These are phyloP conservation scores for Hypoxylon fragiforme DNA, from an alignment of 495 filamentous ascomycete species.

Conservation along the genomic window DNA sequence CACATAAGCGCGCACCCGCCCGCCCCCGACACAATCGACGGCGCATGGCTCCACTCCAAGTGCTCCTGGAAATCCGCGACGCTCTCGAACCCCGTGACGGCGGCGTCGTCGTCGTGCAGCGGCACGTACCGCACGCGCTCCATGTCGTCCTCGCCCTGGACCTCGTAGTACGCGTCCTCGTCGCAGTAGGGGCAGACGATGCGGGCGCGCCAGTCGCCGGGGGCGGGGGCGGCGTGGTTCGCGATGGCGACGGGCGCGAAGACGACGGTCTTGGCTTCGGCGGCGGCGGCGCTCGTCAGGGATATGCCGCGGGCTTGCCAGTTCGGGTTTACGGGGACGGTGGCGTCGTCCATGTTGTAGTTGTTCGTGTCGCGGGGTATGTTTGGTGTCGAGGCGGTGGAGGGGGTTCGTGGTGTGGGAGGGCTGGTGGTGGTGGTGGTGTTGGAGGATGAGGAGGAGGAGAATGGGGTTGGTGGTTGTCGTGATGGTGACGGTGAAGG, in stretches of 20 bases:
- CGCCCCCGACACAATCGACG: constrained; percentile 35
- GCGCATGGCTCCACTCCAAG: constrained; percentile 53
- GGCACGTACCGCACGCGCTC: constrained; percentile 42
- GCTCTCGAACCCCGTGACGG: constrained; percentile 47
- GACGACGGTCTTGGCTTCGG: constrained; percentile 47
- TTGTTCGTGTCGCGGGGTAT: no score
- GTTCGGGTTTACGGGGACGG: constrained; percentile 1
- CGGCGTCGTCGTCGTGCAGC: constrained; percentile 5
- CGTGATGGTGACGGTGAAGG: constrained; percentile 1
- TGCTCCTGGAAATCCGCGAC: constrained; percentile 48
- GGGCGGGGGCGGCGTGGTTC: constrained; percentile 54
- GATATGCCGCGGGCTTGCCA: constrained; percentile 30
- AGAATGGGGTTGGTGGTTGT: neutral
- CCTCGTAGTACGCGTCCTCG: constrained; percentile 51
- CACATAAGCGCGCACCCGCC: constrained; percentile 46
- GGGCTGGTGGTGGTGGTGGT: no score
- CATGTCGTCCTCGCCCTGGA: constrained; percentile 50
- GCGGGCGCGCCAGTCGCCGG: constrained; percentile 47
- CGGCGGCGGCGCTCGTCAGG: constrained; percentile 23
- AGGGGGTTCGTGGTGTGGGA: neutral
- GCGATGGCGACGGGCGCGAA: constrained; percentile 54
- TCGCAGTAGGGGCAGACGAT: no score
- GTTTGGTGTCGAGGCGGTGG: neutral
- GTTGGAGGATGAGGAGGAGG: neutral
- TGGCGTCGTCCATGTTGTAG: neutral